Base-by-base conservation (phyloP, 331 rosid genomes). In the Acacia concinna region DNA sequence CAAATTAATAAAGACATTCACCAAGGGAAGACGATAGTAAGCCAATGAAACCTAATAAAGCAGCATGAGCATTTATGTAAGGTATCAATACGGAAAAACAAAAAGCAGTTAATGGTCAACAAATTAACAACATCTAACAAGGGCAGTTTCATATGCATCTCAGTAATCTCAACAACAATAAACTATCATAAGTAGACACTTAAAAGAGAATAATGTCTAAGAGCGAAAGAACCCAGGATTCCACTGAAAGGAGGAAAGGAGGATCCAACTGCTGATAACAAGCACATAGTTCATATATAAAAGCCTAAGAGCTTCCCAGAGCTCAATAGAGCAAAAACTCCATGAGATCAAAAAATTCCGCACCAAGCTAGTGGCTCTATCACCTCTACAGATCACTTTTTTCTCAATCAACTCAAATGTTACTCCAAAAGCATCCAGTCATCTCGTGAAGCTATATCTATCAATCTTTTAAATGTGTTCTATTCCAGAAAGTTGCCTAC, bases 131-230 rank as follows among this genome's bases (percentile, higher is more conserved):
- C 69, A 68, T 7, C 43, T 47, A 38, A 35, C 60, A 68, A 46
- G 63, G 67, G 62, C 27, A 78, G 67, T 47, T 78, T 77, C 49
- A 57, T 49, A 47, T 47, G 78, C 66, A 68, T 57, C 13, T 17
- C 44, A 46, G 46, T 47, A 15, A 38, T 51, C 64, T 64, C 52
- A 77, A 21, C 46, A 21, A 71, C 34, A 41, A 25, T 54, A 68
- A 73, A 75, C 14, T 52, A 75, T 37, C 43, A 64, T 44, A 68
- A 56, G 23, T 32, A 70, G 41, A 74, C 41, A 75, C 65, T 69
- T 75, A 35, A 20, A 12, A 41, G 44, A 63, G 14, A 78, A 40
- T 81, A 67, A 65, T 2, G 12, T 31, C 52, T 47, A 60, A 18
- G 41, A 68, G 40, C 35, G 56, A 71, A 77, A 57, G 15, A 65